Evolutionary conservation across 371 early-diverging fungal genomes (phyloP), one percentile per base, ranked within the genome.

Genomic region (Caulochytrium protostelioides): DNA sequence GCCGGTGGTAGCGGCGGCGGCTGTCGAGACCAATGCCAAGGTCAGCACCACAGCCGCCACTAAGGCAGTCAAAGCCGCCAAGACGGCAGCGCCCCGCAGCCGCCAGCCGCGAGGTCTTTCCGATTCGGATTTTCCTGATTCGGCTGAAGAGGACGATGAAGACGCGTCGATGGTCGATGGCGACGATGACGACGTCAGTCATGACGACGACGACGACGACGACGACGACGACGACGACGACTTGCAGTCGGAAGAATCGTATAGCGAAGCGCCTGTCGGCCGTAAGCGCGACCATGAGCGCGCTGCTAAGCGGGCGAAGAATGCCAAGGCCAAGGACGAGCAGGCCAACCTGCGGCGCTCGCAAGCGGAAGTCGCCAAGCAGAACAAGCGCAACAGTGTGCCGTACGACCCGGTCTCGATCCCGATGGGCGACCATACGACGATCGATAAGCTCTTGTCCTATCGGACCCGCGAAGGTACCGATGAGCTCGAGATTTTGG

Each of bases 381-480:
- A n/a, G 28, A 40, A 10, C 24, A 39, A 19, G 38, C 25, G 25
- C 25, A 44, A 23, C 54, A 44, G 56, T 6, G 62, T 67, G 1
- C 55, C 65, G 1, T 61, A 65, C 31, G 73, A 74, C 22, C 46
- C 65, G 7, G 76, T 79, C 2, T 46, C 61, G 35, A 77, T 79
- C 15, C 75, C 75, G 5, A 68, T 78, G 62, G 74, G 70, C 1
- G 74, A 76, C 27, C 66, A 66, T 15, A 26, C 43, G 7, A 46
- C 50, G 4, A 63, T 78, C 45, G 78, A 79, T 28, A 70, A 67
- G 44, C 71, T 79, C 18, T 46, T 79, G 19, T 60, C 68, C 22
- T 73, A 47, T 39, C 28, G 51, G 8, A n/a, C 28, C 6, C 28
- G 61, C 38, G 50, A 65, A 24, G 54, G 50, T 26, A 64, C 65